phyloP scores from a whole-genome alignment of 2,329 filamentous ascomycete genomes.

The Aureobasidium uvarum region DNA sequence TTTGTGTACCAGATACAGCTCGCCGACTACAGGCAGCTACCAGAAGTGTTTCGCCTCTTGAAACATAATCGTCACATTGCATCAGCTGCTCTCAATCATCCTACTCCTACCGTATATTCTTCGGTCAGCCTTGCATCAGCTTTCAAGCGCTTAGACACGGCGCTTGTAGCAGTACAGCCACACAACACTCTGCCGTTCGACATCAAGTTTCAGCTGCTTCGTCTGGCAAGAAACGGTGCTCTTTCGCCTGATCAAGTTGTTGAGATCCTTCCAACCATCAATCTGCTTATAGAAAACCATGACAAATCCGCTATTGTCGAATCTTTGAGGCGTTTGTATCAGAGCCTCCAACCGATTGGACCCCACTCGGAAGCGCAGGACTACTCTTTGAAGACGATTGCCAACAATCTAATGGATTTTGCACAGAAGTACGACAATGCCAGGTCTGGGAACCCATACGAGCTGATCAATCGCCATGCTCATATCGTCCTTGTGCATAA shows the following conservation, averaged over 20 bases:
- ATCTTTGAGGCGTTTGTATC: conserved; percentile 55
- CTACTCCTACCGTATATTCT: conserved; percentile 29
- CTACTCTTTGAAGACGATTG: conserved; percentile 45
- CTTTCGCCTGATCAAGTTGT: conserved; percentile 57
- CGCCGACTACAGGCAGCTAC: conserved; percentile 32
- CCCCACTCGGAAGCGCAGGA: conserved; percentile 50
- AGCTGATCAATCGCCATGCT: conserved; percentile 36
- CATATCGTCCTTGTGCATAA: conserved; percentile 41
- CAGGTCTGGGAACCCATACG: conserved; percentile 35
- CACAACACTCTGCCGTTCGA: conserved; percentile 50
- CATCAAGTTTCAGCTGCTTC: conserved; percentile 62
- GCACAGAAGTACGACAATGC: conserved; percentile 42
- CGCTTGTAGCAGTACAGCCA: conserved; percentile 34
- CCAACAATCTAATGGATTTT: conserved; percentile 42
- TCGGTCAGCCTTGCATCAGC: conserved; percentile 26
- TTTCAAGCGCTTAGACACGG: conserved; percentile 40
- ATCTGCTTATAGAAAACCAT: conserved; percentile 35
- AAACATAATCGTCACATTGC: conserved; percentile 34
- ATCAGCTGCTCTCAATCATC: conserved; percentile 25
- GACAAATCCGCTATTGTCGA: conserved; percentile 37
- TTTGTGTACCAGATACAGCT: conserved; percentile 51
- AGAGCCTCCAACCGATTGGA: conserved; percentile 55
- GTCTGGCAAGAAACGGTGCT: conserved; percentile 62
- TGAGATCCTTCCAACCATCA: conserved; percentile 49
- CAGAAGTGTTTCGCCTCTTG: conserved; percentile 32